Evolutionary conservation across 2,329 filamentous ascomycete species (phyloP).

Genomic region (Aspergillus sp.): DNA sequence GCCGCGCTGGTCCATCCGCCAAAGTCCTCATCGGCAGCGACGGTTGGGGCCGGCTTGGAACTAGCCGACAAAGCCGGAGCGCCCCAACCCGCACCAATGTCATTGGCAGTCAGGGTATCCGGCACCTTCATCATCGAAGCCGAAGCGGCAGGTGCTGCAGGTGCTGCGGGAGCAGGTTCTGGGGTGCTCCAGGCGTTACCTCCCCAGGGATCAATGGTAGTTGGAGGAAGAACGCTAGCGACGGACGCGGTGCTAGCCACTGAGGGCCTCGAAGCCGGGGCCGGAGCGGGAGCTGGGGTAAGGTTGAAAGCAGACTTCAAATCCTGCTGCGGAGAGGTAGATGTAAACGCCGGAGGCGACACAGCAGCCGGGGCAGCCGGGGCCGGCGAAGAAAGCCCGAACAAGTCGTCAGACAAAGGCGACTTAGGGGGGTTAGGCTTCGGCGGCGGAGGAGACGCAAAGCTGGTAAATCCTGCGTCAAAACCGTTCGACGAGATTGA

Average conservation of each 20-base stretch:
- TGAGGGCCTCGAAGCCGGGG: constrained; percentile 44
- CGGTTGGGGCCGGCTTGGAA: constrained; percentile 57
- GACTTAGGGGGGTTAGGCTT: constrained; percentile 49
- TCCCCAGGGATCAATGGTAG: constrained; percentile 75
- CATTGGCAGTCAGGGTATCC: constrained; percentile 56
- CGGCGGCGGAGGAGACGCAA: constrained; percentile 49
- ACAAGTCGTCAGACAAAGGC: constrained; percentile 72
- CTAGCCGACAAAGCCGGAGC: constrained; percentile 32
- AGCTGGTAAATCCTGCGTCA: constrained; percentile 68
- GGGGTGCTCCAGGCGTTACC: constrained; percentile 77
- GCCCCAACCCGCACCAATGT: constrained; percentile 69
- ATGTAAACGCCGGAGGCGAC: constrained; percentile 38
- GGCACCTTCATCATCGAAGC: constrained; percentile 46
- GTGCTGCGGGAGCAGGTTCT: constrained; percentile 55
- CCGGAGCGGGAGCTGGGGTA: constrained; percentile 42
- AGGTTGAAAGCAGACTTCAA: constrained; percentile 80
- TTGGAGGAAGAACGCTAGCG: constrained; percentile 37
- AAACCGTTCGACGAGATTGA: constrained; percentile 60
- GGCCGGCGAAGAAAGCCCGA: constrained; percentile 67
- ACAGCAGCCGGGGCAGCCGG: constrained; percentile 44
- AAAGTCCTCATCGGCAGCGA: constrained; percentile 90
- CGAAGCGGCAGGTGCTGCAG: constrained; percentile 36
- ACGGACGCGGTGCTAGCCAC: constrained; percentile 49
- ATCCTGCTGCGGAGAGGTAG: constrained; percentile 40
- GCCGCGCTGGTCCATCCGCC: constrained; percentile 85